Conservation (phyloP, 1,139 yeast genomes). For the Martiniozyma asiatica region DNA sequence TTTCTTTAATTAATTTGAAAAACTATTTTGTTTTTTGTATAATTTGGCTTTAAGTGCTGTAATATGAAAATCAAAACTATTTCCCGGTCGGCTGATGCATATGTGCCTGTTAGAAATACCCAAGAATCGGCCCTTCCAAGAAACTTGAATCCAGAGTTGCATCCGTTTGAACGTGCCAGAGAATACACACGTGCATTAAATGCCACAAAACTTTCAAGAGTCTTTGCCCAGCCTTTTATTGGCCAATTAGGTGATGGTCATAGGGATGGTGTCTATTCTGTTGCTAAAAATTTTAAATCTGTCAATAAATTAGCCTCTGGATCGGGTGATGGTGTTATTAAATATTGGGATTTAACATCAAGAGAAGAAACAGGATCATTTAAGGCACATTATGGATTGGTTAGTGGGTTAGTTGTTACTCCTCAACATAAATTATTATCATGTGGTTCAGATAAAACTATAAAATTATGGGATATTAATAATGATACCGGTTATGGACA, state of each 20-base stretch:
- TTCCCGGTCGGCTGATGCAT: slow-evolving; percentile 79
- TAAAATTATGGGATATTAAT: slow-evolving; percentile 68
- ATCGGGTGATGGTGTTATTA: slow-evolving; percentile 88
- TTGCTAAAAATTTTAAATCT: slow-evolving; percentile 66
- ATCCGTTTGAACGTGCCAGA: slow-evolving; percentile 93
- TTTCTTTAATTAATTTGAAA: neutral
- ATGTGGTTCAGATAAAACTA: slow-evolving; percentile 84
- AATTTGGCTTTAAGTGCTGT: neutral
- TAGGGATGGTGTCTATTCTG: slow-evolving; percentile 84
- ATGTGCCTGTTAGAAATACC: slow-evolving; percentile 83
- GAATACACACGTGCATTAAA: slow-evolving; percentile 91
- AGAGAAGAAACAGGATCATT: slow-evolving; percentile 66
- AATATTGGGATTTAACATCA: slow-evolving; percentile 79
- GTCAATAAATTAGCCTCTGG: slow-evolving; percentile 80
- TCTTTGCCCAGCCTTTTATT: slow-evolving; percentile 96
- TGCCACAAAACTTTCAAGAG: slow-evolving; percentile 88
- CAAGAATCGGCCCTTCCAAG: slow-evolving; percentile 84
- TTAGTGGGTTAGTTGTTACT: slow-evolving; percentile 76
- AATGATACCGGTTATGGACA: slow-evolving; percentile 27
- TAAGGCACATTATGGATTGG: slow-evolving; percentile 86
- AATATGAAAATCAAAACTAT: slow-evolving; percentile 85
- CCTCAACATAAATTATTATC: slow-evolving; percentile 58
- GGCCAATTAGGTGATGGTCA: slow-evolving; percentile 95
- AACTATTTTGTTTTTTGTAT: neutral
- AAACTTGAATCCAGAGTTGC: slow-evolving; percentile 86